phyloP scores from a whole-genome alignment of 2,329 filamentous ascomycete genomes.

The Xylaria arbuscula region DNA sequence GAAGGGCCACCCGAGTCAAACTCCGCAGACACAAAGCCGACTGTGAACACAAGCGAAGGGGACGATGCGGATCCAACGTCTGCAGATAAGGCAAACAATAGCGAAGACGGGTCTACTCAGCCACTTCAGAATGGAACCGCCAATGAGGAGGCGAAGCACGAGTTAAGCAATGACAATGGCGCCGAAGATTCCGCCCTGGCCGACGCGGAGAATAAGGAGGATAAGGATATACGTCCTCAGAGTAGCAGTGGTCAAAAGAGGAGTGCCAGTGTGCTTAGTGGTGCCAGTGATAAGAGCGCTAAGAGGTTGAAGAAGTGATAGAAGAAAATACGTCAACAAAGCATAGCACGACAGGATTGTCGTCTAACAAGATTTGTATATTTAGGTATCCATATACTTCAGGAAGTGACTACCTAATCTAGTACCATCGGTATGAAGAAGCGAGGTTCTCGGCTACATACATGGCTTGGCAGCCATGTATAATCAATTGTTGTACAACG shows the following conservation, averaged over 20 bases:
- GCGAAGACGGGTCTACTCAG: slow-evolving; percentile 9
- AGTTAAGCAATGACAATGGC: not conserved
- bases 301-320: slow-evolving; percentile 67
- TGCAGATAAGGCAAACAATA: slow-evolving; percentile 1
- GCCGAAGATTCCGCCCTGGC: not conserved
- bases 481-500: not conserved
- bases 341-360: not conserved
- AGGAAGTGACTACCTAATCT: not conserved
- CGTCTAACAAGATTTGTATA: not conserved
- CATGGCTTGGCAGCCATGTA: not conserved
- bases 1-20: slow-evolving; percentile 9
- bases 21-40: not conserved
- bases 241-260: slow-evolving; percentile 72
- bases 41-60: slow-evolving; percentile 5
- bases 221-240: slow-evolving; percentile 50
- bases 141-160: slow-evolving; percentile 12
- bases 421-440: not conserved
- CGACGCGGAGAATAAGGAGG: slow-evolving; percentile 38
- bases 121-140: slow-evolving; percentile 37
- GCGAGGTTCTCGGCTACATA: not conserved
- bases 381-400: not conserved
- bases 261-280: slow-evolving; percentile 84
- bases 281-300: slow-evolving; percentile 70
- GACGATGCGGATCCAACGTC: not conserved
- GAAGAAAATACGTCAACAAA: not conserved